phyloP scores from a whole-genome alignment of 192 early-diverging fungal genomes.

The Spinellus fusiger region DNA sequence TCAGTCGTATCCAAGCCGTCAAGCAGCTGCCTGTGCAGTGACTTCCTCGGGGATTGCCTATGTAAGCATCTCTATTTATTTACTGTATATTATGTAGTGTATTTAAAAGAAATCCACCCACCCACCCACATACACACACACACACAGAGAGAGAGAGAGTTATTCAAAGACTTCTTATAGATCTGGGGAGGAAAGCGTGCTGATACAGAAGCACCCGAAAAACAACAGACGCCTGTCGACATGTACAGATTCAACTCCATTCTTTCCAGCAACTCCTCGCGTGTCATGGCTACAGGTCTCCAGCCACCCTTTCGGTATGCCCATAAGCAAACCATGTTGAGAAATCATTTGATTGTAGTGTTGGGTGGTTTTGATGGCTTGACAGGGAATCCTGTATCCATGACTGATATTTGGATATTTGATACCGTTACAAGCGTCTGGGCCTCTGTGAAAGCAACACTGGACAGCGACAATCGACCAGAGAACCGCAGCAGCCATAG shows the following conservation, averaged over 20 bases:
- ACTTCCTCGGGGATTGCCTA: conserved; percentile 18
- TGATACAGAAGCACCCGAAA: background rate
- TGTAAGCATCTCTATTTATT: no score
- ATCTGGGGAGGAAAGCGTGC: conserved; percentile 26
- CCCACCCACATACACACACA: background rate
- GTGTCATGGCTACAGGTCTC: background rate
- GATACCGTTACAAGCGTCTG: conserved; percentile 13
- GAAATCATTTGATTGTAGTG: conserved; percentile 11
- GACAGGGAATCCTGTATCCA: conserved; percentile 14
- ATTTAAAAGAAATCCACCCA: background rate
- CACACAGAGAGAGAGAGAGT: background rate
- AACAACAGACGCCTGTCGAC: background rate
- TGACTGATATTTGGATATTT: conserved; percentile 26
- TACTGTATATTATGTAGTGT: no score
- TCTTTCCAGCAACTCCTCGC: conserved; percentile 7
- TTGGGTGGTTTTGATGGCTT: conserved; percentile 28
- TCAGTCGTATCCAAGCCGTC: conserved; percentile 11
- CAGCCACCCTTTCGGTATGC: conserved; percentile 16
- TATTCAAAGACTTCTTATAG: background rate
- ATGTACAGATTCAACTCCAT: conserved; percentile 21
- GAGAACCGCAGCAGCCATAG: conserved; percentile 24
- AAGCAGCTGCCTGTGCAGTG: conserved; percentile 14
- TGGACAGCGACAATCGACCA: conserved; percentile 16
- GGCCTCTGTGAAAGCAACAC: conserved; percentile 13
- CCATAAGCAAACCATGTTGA: conserved; percentile 21